These are phyloP conservation scores for Mycena rosella DNA, from an alignment of 768 basidiomycete species.

Conservation along the genomic window DNA sequence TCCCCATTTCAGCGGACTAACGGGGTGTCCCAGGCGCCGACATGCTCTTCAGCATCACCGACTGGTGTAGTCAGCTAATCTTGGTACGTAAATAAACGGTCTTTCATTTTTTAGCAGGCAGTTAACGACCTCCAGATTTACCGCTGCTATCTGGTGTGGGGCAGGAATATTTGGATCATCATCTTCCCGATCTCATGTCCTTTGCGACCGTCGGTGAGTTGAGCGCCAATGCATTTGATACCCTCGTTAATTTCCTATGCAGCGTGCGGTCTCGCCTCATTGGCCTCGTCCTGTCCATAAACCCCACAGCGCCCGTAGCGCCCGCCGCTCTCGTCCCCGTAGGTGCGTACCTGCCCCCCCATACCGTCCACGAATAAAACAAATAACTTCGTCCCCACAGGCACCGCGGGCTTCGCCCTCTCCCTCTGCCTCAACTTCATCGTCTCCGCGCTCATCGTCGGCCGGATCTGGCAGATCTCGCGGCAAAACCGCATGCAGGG, in stretches of 20 bases:
- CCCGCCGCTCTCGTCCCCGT: conserved; percentile 52
- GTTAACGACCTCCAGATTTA: conserved; percentile 38
- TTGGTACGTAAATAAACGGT: neutral
- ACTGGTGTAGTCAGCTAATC: conserved; percentile 28
- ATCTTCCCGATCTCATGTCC: conserved; percentile 51
- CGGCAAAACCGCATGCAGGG: conserved; percentile 32
- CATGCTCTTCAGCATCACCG: conserved; percentile 26
- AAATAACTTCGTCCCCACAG: neutral
- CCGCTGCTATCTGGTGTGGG: conserved; percentile 60
- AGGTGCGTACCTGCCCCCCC: conserved; percentile 3
- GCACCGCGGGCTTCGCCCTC: conserved; percentile 51
- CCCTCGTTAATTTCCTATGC: neutral
- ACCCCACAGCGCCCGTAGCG: conserved; percentile 48
- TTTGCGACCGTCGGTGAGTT: conserved; percentile 50
- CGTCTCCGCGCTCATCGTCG: conserved; percentile 56
- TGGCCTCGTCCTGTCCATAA: conserved; percentile 43
- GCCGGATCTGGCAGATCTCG: conserved; percentile 51
- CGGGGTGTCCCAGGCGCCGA: conserved; percentile 5
- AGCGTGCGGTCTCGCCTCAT: conserved; percentile 49
- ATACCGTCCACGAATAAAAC: neutral
- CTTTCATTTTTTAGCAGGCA: too few species aligned
- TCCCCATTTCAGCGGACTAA: neutral
- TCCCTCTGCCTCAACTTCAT: conserved; percentile 58
- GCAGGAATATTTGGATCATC: conserved; percentile 46
- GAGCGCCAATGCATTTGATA: neutral